A percentile compares a stretch with the other conserved stretches of the same genome.
Evolutionary conservation across 192 early-diverging fungal species (phyloP).

Genomic region (Funneliformis geosporum): DNA sequence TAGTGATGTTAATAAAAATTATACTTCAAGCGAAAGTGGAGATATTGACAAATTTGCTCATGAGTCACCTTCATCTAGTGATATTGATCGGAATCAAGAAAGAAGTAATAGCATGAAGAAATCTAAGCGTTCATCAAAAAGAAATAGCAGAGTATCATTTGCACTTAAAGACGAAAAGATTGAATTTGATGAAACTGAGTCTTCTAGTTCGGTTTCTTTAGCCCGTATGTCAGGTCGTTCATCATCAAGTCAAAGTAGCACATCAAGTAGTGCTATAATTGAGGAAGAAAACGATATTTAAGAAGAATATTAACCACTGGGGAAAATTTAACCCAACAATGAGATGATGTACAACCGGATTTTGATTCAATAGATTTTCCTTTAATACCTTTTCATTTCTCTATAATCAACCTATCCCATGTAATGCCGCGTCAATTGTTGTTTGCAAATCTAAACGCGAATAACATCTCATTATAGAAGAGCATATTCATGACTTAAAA

Average conservation of each 20-base stretch:
- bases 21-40: constrained; percentile 22
- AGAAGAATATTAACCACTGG: neutral
- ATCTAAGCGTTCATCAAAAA: constrained; percentile 26
- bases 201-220: constrained; percentile 17
- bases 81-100: neutral
- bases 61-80: neutral
- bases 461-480: neutral
- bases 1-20: too few relatives aligned
- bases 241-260: constrained; percentile 2
- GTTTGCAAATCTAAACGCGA: neutral
- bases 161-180: constrained; percentile 26
- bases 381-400: too few relatives aligned
- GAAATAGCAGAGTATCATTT: constrained; percentile 26
- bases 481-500: too few relatives aligned
- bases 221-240: neutral
- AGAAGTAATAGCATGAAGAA: neutral
- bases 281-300: neutral
- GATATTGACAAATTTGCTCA: neutral
- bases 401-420: too few relatives aligned
- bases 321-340: too few relatives aligned
- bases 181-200: constrained; percentile 18
- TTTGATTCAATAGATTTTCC: too few relatives aligned
- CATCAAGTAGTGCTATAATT: neutral
- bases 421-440: too few relatives aligned
- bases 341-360: too few relatives aligned